These are phyloP conservation scores for Leucosporidium yakuticum DNA, from an alignment of 768 basidiomycete species.

Conservation along the genomic window DNA sequence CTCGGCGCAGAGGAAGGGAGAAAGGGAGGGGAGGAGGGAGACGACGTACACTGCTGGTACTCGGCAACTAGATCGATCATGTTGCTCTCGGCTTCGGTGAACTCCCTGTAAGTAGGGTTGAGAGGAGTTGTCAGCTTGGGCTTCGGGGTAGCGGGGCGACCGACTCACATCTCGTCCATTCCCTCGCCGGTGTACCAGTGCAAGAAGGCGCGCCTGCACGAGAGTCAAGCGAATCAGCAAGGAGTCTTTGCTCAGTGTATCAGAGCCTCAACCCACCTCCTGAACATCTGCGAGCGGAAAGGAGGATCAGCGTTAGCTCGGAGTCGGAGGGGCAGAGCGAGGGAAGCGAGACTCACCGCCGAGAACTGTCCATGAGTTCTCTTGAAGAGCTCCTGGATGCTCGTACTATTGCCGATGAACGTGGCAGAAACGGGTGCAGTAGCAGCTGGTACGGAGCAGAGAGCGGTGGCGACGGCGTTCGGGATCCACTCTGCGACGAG, in stretches of 20 bases:
- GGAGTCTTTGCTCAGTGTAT: slow-evolving; percentile 50
- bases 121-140: too few relatives aligned
- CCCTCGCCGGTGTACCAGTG: slow-evolving; percentile 71
- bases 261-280: slow-evolving; percentile 50
- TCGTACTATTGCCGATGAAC: slow-evolving; percentile 94
- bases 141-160: too few relatives aligned
- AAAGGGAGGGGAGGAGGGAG: too few relatives aligned
- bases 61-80: slow-evolving; percentile 92
- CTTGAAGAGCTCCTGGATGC: slow-evolving; percentile 98
- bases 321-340: too few relatives aligned
- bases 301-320: too few relatives aligned
- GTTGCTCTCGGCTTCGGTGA: slow-evolving; percentile 98
- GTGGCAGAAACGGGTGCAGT: slow-evolving; percentile 67
- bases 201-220: slow-evolving; percentile 15
- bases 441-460: slow-evolving; percentile 95
- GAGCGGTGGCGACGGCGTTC: slow-evolving; percentile 95
- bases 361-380: slow-evolving; percentile 98
- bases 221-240: not conserved
- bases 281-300: slow-evolving; percentile 52
- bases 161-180: slow-evolving; percentile 98
- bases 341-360: slow-evolving; percentile 45
- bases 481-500: slow-evolving; percentile 74
- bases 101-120: too few relatives aligned
- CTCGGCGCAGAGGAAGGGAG: too few relatives aligned
- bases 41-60: slow-evolving; percentile 64